Evolutionary conservation across 768 basidiomycete species (phyloP), one percentile per base, ranked within the genome.

Genomic region (Serpula lacrymans): DNA sequence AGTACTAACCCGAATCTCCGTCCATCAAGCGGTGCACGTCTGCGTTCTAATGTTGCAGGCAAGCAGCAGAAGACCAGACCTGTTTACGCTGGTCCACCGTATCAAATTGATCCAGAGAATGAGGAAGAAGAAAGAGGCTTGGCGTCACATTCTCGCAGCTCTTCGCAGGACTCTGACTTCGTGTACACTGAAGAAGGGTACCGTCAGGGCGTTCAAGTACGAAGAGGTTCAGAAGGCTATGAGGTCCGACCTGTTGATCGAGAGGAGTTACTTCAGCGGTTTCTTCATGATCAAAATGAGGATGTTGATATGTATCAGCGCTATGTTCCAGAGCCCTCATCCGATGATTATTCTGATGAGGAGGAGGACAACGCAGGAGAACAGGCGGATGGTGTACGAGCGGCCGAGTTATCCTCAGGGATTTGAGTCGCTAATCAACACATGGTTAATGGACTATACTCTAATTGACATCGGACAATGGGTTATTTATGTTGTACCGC

Each of bases 141-240:
- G 20, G 49, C 60, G 29, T 37, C 49, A 14, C 16, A 21, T 33
- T 42, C 27, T 36, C 58, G 32, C 42, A 36, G 52, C 10, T 37
- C 52, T 21, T 40, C 51, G 31, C 13, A 41, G 20, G 56, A 53
- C 4, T 45, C 40, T 8, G 56, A 51, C 29, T 40, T 58, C 28
- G 63, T 60, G 17, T 37, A 50, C 9, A 60, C 59, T n/a, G 63
- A 66, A 30, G 59, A 62, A 16, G 54, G 59, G 17, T 50, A 54
- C 16, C 43, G 43, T 7, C 56, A 50, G 22, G 56, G 62, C n/a
- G 59, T 67, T 12, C 55, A 47, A 23, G 68, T 87, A 34, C 70
- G 89, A 38, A 64, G 77, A 31, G 88, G 89, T 16, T 91, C 88
- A 11, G 90, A 92, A 63, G 89, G 89, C 4, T 87, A 82, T 50